Conservation (phyloP, 345 rosid genomes). For the Camelina hispida region DNA sequence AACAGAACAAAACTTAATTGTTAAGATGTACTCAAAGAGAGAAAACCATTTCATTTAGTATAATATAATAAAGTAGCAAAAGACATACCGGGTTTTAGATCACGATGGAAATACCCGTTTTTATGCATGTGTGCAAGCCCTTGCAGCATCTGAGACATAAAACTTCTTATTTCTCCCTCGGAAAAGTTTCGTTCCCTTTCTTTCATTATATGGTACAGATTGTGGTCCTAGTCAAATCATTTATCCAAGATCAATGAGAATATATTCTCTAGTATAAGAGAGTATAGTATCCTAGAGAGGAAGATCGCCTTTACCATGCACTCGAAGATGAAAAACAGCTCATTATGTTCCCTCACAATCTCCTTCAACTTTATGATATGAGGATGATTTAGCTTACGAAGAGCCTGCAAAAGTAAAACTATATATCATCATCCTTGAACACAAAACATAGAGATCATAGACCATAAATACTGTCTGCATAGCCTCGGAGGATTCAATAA, state of each 20-base stretch:
- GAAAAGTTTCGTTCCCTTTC: conserved; percentile 68
- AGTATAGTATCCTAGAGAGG: conserved; percentile 15
- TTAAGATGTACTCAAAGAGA: conserved; percentile 16
- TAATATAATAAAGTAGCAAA: background rate
- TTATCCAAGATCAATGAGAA: conserved; percentile 15
- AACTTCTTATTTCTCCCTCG: conserved; percentile 73
- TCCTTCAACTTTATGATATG: conserved; percentile 89
- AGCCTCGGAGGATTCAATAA: too few species aligned
- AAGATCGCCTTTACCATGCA: conserved; percentile 70
- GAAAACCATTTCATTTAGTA: background rate
- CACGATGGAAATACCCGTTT: conserved; percentile 87
- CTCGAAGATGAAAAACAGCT: conserved; percentile 90
- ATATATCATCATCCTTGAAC: background rate
- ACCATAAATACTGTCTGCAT: too few species aligned
- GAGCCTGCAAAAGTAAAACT: conserved; percentile 68
- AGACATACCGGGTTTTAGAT: conserved; percentile 82
- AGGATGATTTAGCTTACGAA: conserved; percentile 83
- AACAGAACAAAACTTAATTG: conserved; percentile 5
- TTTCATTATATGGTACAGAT: conserved; percentile 84
- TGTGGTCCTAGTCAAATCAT: conserved; percentile 62
- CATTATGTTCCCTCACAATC: conserved; percentile 85
- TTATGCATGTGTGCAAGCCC: conserved; percentile 93
- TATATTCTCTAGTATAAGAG: background rate
- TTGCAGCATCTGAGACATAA: conserved; percentile 83
- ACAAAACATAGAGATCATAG: conserved; percentile 4